Evolutionary conservation across 2,329 filamentous ascomycete genomes (phyloP), one percentile per base, ranked within the genome.

Genomic region (Aspergillus spinulosporus): DNA sequence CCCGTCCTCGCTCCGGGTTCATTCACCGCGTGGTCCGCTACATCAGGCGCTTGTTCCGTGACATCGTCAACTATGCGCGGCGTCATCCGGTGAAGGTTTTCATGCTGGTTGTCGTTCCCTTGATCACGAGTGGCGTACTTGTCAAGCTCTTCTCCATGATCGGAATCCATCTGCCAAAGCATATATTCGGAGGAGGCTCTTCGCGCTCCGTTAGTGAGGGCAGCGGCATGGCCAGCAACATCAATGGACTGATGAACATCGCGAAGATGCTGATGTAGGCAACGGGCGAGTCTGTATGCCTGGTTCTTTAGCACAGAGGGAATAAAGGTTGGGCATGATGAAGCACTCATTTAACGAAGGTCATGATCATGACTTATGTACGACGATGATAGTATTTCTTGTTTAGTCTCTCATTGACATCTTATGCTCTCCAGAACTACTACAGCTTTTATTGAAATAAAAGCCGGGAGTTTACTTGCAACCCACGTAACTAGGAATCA

Each of bases 21-120:
- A 76, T 96, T 61, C 78, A 85, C 54, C 86, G 87, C 63, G 80
- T 91, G 46, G 82, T 90, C 72, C 84, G 84, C 73, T 88, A 90
- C 67, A 84, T 97, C 59, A 88, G 88, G 69, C 86, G 88, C 43
- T 84, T 96, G 60, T 77, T 96, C 56, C 88, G 88, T 67, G 87
- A 96, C 70, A 85, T 97, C 6, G 80, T 88, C 72, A 84, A 87
- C 72, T 96, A 93, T 76, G 88, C 90, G 67, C 88, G 90, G 70
- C 82, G 85, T 37, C 88, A 97, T 76, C 93, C 92, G 0, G 77
- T 91, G 69, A 95, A 95, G 76, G 89, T 96, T 47, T 89, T 97
- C 78, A 81, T 90, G 79, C 83, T 92, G 60, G 88, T 96, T 60
- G 83, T 97, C 66, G 85, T 97, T 83, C 93, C 93, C 7, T 81